Evolutionary conservation across 2,329 filamentous ascomycete genomes (phyloP).

Genomic region (Xylaria arbuscula): DNA sequence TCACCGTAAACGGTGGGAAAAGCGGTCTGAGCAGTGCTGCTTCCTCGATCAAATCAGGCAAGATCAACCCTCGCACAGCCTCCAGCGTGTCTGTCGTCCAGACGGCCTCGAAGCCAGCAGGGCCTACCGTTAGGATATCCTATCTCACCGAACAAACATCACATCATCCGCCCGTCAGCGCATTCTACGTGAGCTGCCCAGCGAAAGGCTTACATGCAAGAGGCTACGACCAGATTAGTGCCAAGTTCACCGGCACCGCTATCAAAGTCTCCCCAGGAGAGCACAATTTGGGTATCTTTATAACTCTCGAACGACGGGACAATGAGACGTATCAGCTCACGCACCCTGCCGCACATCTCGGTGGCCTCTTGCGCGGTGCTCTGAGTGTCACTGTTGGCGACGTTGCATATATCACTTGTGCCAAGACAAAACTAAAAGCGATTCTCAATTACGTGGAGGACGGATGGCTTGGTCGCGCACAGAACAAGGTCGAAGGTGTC

Average conservation of each 20-base stretch:
- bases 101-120: slow-evolving; percentile 55
- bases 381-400: slow-evolving; percentile 92
- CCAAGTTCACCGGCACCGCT: slow-evolving; percentile 96
- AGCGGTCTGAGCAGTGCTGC: slow-evolving; percentile 56
- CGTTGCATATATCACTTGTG: slow-evolving; percentile 86
- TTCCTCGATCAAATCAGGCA: slow-evolving; percentile 60
- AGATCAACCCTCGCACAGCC: slow-evolving; percentile 56
- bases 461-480: slow-evolving; percentile 90
- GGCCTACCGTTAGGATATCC: slow-evolving; percentile 78
- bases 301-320: slow-evolving; percentile 81
- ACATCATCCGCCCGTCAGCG: slow-evolving; percentile 96
- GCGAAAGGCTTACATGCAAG: slow-evolving; percentile 88
- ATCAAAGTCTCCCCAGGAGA: slow-evolving; percentile 91
- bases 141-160: slow-evolving; percentile 98
- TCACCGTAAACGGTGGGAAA: slow-evolving; percentile 46
- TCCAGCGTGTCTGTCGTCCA: slow-evolving; percentile 65
- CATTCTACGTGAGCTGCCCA: slow-evolving; percentile 92
- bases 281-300: slow-evolving; percentile 96
- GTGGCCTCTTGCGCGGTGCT: slow-evolving; percentile 87
- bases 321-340: slow-evolving; percentile 95
- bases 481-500: slow-evolving; percentile 91
- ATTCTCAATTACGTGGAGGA: slow-evolving; percentile 95
- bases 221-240: slow-evolving; percentile 95
- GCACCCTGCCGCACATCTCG: slow-evolving; percentile 92
- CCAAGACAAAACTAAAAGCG: slow-evolving; percentile 89